Evolutionary conservation across 2,329 filamentous ascomycete genomes (phyloP), one percentile per base, ranked within the genome.

Genomic region (Emericellopsis cladophorae): DNA sequence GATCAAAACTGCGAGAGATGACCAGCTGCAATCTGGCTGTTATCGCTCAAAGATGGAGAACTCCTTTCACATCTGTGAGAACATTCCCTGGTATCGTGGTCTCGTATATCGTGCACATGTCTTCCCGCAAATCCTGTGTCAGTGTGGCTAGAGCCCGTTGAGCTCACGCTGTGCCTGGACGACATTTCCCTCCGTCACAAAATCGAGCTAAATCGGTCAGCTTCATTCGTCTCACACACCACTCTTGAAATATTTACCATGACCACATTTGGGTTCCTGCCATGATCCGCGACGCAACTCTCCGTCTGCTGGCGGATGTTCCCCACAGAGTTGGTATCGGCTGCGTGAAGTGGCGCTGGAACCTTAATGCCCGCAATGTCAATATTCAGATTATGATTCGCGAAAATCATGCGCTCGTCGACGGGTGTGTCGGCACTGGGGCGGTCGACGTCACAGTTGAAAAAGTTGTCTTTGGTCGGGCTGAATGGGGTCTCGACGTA

Each of bases 401-500:
- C 54, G 24, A 53, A 36, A 4, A 59, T 41, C 36, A 53, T 45
- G 36, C 52, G 41, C 41, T 58, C 24, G 5, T 44, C 32, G 4
- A 42, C 42, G 1, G 61, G 51, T 14, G 55, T 52, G 16, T 54
- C 58, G 1, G 53, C 54, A 1, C 53, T 40, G 0, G 81, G 81
- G 7, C 81, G 70, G 51, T 80, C 66, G 4, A 81, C 65, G 10
- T 62, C 63, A 59, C 82, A 86, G 37, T 69, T 69, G 54, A 74
- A 75, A 51, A 80, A 76, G 10, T 63, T 64, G 0, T 68, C 58
- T 18, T 68, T 60, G 2, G 67, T 70, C 41, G 76, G 75, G 45
- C 81, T 73, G 59, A 72, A 86, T 0, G 70, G 65, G 42, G 79
- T 86, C 54, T 87, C 83, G 60, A 79, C 84, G 45, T 80, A 68